Base-by-base conservation (phyloP, 164 flowering plant genomes). In the Pachysandra terminalis region DNA sequence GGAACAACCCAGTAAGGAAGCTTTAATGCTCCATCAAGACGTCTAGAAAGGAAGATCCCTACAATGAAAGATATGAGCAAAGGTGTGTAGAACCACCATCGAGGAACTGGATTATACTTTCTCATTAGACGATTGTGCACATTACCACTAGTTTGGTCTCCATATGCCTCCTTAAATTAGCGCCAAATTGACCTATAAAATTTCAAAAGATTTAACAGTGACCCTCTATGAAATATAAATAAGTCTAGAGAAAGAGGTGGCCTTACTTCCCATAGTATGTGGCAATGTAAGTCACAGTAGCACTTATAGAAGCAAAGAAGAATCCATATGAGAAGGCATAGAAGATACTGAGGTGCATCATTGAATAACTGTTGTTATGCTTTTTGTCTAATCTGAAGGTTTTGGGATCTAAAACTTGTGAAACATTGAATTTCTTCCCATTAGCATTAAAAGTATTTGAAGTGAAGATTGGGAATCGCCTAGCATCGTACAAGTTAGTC, bases 401-500 rank as follows among this genome's bases (percentile, higher is more conserved):
- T 59, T 59, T 23, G 22, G 22, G 19, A 77, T 35, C 49, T 71
- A 78, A 53, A 77, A 81, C 70, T 81, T 73, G 59, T 0, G 81
- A 32, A 0, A 75, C 65, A 40, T 83, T 73, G 27, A 80, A 83
- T 0, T 2, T 1, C 0, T 75, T 66, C 0, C 86, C 86, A 1
- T 57, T 0, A 19, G 70, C 25, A 52, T 63, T 56, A 41, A 71
- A 83, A 37, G 81, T 51, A 27, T 81, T 65, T 0, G 76, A 68
- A 0, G 84, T 85, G 67, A 78, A 78, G 14, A 85, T 63, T 7
- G 89, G 89, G 63, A 77, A 87, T 5, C 53, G 80, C 22, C 67
- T 69, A 53, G 86, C 89, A 28, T 66, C 56, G 73, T 83, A 85
- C 23, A 79, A 19, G 52, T 85, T 76, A 12, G 79, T 79, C 87